Evolutionary conservation across 768 basidiomycete species (phyloP).

Genomic region (Cyclocybe aegerita): DNA sequence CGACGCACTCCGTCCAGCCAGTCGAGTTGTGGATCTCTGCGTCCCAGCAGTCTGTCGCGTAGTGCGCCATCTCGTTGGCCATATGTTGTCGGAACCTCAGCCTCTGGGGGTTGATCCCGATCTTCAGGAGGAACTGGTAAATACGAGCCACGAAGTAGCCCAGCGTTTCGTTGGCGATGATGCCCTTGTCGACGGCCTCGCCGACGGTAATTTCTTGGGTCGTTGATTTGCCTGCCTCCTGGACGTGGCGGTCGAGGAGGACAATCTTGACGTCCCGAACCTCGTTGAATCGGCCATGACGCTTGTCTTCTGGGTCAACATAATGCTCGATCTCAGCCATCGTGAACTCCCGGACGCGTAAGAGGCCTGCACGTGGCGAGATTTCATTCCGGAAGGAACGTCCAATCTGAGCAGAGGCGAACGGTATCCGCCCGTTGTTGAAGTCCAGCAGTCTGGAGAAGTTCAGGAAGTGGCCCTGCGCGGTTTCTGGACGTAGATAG

Average conservation of each 20-base stretch:
- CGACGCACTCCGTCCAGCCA: conserved; percentile 98
- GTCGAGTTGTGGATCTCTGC: conserved; percentile 92
- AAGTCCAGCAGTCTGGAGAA: conserved; percentile 96
- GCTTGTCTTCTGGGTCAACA: conserved; percentile 93
- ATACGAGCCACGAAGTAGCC: conserved; percentile 97
- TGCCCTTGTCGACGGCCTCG: conserved; percentile 81
- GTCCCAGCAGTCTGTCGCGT: conserved; percentile 99
- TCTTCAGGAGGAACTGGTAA: conserved; percentile 83
- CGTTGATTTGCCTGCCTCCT: conserved; percentile 69
- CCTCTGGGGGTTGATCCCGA: conserved; percentile 82
- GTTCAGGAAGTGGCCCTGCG: conserved; percentile 98
- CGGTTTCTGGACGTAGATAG: conserved; percentile 96
- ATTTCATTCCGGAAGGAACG: conserved; percentile 98
- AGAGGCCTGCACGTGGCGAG: conserved; percentile 91
- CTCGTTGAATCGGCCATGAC: conserved; percentile 80
- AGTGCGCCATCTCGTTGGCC: conserved; percentile 99
- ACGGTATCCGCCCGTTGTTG: conserved; percentile 95
- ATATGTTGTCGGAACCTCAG: conserved; percentile 97
- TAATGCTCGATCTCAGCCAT: conserved; percentile 99
- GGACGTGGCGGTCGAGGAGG: conserved; percentile 83
- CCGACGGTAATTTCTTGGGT: conserved; percentile 73
- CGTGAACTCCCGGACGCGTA: conserved; percentile 97
- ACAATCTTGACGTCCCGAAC: conserved; percentile 72
- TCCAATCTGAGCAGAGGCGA: conserved; percentile 97
- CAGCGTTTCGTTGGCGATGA: conserved; percentile 95